Base-by-base conservation (phyloP, 257 asterid species). In the Nicotiana benthamiana region DNA sequence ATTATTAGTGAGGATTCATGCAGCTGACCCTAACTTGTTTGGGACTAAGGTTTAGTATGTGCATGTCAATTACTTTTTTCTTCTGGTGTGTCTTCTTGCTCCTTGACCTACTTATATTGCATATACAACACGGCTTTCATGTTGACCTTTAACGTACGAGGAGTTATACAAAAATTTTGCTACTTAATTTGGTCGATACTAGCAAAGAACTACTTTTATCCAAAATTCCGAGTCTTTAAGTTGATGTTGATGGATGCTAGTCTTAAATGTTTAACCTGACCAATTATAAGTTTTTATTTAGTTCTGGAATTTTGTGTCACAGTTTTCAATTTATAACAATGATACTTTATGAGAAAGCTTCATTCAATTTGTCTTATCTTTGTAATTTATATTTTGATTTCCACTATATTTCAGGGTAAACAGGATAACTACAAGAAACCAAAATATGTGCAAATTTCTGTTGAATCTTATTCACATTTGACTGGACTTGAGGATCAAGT, bases 401-500 rank as follows among this genome's bases (percentile, higher is more conserved):
- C 78, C 76, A 61, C 76, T 61, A 76, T 82, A 79, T 82, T 72
- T 20, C 86, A 90, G 97, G 88, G 61, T 32, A 91, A 89, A 79
- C 92, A 88, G 80, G 98, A 95, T 43, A 87, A 80, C 36, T 63
- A 75, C 80, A 92, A 91, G 83, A 96, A 94, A 81, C 91, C 96
- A 4, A 96, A 91, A 85, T 96, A 92, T 86, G 98, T 96, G 64
- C 99, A 96, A 84, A 92, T 96, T 83, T 94, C 99, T 27, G 84
- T 96, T 85, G 99, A 96, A 77, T 91, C 97, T 12, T 96, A 96
- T 86, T 87, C 97, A 32, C 97, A 96, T 89, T 94, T 96, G 46
- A 94, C 93, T 68, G 97, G 98, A 51, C 79, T 94, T 90, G 98
- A 94, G 89, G 99, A 91, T 85, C 93, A 90, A 88, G 96, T 91